Base-by-base conservation (phyloP, 2,329 filamentous ascomycete genomes). In the Colletotrichum caudatum region DNA sequence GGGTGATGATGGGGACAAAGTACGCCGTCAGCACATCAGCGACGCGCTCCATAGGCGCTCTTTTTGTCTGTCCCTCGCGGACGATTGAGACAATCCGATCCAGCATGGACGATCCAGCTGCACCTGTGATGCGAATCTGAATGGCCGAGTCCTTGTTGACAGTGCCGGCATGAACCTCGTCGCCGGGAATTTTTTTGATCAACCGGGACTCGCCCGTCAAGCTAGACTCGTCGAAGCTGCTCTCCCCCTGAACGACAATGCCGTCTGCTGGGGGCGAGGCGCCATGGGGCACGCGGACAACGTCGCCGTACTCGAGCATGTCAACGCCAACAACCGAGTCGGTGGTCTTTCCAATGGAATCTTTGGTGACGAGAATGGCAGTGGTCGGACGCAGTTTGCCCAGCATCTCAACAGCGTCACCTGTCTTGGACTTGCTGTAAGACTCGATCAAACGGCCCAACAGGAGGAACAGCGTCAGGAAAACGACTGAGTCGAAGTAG, bases 401-500 rank as follows among this genome's bases (percentile, higher is more conserved):
- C 5, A 98, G 84, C 72, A 92, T 90, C 44, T 93, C 90, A 2
- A 98, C 92, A 0, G 95, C 95, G 79, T 97, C 93, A 1, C 94
- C 94, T 0, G 95, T 94, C 77, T 92, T 95, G 0, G 94, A 92
- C 81, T 97, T 97, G 85, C 93, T 97, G 83, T 96, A 97, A 1
- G 93, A 91, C 83, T 98, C 95, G 16, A 95, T 89, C 59, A 92
- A 87, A n/a, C 92, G 86, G 1, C 91, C 91, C 41, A 87, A 80
- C 1, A 98, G 89, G 29, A 98, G 87, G 79, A 98, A 98, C 74
- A 98, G 86, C 0, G 95, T 97, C 68, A 98, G 80, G 74, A 98
- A 97, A 3, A 97, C 93, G 1, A 98, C 95, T 0, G 94, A 94
- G 80, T 98, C 95, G 78, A 97, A 98, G 80, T 97, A 98, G 23